phyloP scores from a whole-genome alignment of 805 yeast genomes.

The Priceomyces melissophilus region DNA sequence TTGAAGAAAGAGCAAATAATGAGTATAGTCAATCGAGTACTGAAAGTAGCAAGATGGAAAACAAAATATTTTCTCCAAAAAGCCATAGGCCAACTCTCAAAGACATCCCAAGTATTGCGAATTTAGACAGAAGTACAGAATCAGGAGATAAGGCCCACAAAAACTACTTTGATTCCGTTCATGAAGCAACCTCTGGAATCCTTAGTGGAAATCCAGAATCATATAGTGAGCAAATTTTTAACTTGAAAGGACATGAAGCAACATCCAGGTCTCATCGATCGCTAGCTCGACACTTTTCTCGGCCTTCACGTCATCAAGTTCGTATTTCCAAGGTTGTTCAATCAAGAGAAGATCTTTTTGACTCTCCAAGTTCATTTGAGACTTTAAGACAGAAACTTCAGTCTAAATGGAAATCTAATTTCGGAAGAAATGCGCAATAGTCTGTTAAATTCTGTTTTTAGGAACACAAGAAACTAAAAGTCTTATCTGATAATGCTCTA shows the following conservation, averaged over 20 bases:
- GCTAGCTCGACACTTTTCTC: conserved; percentile 1
- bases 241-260: no score
- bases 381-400: conserved; percentile 2
- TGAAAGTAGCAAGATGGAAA: conserved; percentile 18
- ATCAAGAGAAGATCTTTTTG: neutral
- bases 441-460: no score
- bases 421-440: neutral
- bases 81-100: conserved; percentile 19
- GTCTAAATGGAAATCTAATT: conserved; percentile 7
- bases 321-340: neutral
- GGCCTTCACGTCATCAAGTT: neutral
- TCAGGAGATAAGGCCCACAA: neutral
- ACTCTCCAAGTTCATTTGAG: conserved; percentile 4
- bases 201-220: no score
- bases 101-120: conserved; percentile 22
- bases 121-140: conserved; percentile 1
- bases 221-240: neutral
- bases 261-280: conserved; percentile 2
- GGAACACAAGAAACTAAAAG: no score
- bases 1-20: conserved; percentile 3
- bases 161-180: neutral
- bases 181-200: neutral
- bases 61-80: conserved; percentile 23
- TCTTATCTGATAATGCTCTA: no score
- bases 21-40: conserved; percentile 4